Percentiles rank a stretch among this genome's conserved stretches.
These are phyloP conservation scores for Pythium oligandrum DNA, from an alignment of 352 stramenopile genomes.

Conservation along the genomic window DNA sequence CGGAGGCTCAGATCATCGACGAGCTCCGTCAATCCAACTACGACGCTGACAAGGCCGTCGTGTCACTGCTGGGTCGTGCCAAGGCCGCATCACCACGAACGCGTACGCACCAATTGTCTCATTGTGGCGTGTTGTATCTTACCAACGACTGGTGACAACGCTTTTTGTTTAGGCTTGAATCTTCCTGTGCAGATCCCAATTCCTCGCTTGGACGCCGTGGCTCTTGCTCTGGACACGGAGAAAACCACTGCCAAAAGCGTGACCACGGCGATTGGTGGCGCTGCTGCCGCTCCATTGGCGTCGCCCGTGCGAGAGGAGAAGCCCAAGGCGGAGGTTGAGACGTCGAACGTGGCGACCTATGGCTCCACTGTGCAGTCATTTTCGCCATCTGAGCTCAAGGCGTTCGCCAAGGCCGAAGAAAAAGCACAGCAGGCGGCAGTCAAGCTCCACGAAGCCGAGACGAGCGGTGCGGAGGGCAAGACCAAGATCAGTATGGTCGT, in stretches of 20 bases:
- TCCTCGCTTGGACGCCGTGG: conserved; percentile 54
- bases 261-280: conserved; percentile 37
- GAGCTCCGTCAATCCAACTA: conserved; percentile 73
- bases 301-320: not conserved
- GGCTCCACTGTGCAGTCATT: conserved; percentile 24
- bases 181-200: conserved; percentile 66
- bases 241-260: conserved; percentile 36
- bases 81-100: conserved; percentile 33
- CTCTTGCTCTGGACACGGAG: conserved; percentile 40
- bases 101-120: conserved; percentile 7
- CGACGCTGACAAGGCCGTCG: conserved; percentile 68
- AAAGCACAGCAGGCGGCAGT: conserved; percentile 59
- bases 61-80: conserved; percentile 65
- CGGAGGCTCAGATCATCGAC: conserved; percentile 53
- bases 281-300: conserved; percentile 1
- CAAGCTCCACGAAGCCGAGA: conserved; percentile 38
- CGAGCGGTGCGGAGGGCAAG: conserved; percentile 40
- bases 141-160: too few species aligned
- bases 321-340: conserved; percentile 8
- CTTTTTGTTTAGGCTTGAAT: conserved; percentile 20
- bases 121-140: too few species aligned
- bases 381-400: conserved; percentile 44
- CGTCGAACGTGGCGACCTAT: conserved; percentile 15
- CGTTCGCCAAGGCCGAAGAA: conserved; percentile 63
- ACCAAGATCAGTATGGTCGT: conserved; percentile 93